Percentiles rank a stretch among this genome's conserved stretches.
phyloP scores from a whole-genome alignment of 768 basidiomycete genomes.

The Calocybe indica region DNA sequence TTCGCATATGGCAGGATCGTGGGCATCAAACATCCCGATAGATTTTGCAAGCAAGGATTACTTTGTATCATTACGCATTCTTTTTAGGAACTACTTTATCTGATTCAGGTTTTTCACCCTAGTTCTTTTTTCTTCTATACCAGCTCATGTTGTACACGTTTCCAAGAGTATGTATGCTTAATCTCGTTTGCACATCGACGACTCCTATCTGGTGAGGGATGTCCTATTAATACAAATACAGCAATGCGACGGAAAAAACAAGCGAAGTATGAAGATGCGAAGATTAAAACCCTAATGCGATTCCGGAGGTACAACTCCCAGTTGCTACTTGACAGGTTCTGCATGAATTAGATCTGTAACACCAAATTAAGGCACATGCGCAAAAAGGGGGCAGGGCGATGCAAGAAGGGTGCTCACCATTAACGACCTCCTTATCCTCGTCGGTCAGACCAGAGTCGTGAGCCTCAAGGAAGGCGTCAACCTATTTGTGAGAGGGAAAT shows the following conservation, averaged over 20 bases:
- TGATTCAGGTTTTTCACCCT: background rate
- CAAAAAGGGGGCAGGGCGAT: background rate
- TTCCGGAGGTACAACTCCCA: background rate
- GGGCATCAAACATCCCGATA: slow-evolving; percentile 16
- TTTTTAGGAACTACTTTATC: background rate
- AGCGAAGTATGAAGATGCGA: background rate
- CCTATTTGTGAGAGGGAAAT: slow-evolving; percentile 30
- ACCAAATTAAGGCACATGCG: background rate
- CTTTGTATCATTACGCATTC: background rate
- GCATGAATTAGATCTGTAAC: slow-evolving; percentile 20
- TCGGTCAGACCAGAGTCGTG: slow-evolving; percentile 83
- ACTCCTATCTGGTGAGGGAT: too few species aligned
- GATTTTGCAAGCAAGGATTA: slow-evolving; percentile 1
- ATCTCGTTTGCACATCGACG: too few species aligned
- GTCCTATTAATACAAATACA: slow-evolving; percentile 4
- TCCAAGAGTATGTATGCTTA: too few species aligned
- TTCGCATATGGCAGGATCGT: slow-evolving; percentile 79
- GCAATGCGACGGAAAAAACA: background rate
- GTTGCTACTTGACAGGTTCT: slow-evolving; percentile 18
- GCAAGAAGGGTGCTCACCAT: slow-evolving; percentile 41
- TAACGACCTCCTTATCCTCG: slow-evolving; percentile 71
- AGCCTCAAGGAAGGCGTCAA: slow-evolving; percentile 92
- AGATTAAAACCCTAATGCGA: background rate
- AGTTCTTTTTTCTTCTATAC: background rate
- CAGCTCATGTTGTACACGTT: background rate